phyloP scores from a whole-genome alignment of 345 rosid species.

The Eucalyptus globulus region DNA sequence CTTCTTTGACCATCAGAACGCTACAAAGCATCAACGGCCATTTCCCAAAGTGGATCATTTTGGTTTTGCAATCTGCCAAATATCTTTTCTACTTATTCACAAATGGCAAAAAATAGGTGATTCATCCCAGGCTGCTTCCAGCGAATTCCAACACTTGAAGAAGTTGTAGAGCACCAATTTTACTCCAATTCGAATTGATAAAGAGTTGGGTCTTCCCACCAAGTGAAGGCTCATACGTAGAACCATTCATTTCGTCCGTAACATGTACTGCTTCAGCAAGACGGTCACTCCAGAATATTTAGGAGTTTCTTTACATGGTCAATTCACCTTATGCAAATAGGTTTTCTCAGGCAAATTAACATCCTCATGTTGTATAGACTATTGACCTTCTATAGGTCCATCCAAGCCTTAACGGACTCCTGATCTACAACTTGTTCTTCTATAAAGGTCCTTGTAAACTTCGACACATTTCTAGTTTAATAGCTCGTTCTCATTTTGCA shows the following conservation, averaged over 20 bases:
- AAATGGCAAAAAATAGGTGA: not conserved
- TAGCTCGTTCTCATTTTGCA: not conserved
- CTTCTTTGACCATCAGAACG: not conserved
- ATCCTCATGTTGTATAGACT: not conserved
- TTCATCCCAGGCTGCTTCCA: not conserved
- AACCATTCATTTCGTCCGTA: not conserved
- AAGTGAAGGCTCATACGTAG: not conserved
- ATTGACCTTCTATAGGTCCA: not conserved
- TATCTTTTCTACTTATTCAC: not conserved
- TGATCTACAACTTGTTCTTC: not conserved
- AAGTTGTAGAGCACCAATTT: not conserved
- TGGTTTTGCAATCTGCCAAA: not conserved
- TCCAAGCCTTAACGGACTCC: not conserved
- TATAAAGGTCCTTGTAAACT: not conserved
- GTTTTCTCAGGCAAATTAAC: not conserved
- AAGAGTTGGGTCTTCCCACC: not conserved
- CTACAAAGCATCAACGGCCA: not conserved
- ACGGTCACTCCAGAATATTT: not conserved
- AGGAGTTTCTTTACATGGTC: not conserved
- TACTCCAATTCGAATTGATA: not conserved
- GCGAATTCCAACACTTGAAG: not conserved
- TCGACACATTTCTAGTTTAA: not conserved
- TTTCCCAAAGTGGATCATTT: not conserved
- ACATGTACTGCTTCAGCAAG: not conserved
- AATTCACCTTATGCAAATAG: not conserved